A percentile compares a stretch with the other conserved stretches of the same genome.
phyloP scores from a whole-genome alignment of 1,284 basidiomycete genomes.

The Bondarzewia mesenterica region DNA sequence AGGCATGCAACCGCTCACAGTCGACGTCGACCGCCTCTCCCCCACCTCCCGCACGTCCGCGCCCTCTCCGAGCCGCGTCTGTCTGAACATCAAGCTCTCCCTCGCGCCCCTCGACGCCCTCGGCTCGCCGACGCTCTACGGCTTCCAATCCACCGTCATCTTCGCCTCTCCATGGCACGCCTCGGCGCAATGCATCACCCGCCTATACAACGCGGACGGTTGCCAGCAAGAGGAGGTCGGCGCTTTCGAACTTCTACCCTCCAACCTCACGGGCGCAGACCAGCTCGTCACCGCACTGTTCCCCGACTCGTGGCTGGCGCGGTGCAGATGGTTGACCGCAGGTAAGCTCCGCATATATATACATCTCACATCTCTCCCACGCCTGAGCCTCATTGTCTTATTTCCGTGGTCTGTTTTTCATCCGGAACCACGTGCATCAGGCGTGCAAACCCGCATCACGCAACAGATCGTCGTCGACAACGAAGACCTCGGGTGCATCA shows the following conservation, averaged over 20 bases:
- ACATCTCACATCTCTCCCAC: neutral
- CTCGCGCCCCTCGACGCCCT: conserved; percentile 40
- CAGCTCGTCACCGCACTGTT: conserved; percentile 11
- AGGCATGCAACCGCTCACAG: conserved; percentile 52
- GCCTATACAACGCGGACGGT: conserved; percentile 40
- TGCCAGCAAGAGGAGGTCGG: conserved; percentile 44
- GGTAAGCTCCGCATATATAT: too few species aligned
- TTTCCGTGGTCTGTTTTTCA: neutral
- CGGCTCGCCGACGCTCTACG: conserved; percentile 43
- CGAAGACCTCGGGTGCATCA: conserved; percentile 49
- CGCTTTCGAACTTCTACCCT: conserved; percentile 34
- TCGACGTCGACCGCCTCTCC: conserved; percentile 42
- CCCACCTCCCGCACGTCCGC: conserved; percentile 18
- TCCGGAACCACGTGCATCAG: conserved; percentile 29
- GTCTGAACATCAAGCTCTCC: conserved; percentile 41
- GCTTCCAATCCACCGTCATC: conserved; percentile 51
- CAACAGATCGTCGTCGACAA: conserved; percentile 64
- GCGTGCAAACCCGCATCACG: conserved; percentile 42
- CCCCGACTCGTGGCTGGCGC: conserved; percentile 18
- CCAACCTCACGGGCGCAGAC: conserved; percentile 9
- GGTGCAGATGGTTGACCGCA: conserved; percentile 51
- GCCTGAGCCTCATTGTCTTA: conserved; percentile 5
- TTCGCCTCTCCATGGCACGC: conserved; percentile 43
- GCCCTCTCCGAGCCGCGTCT: conserved; percentile 23
- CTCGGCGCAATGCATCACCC: conserved; percentile 52